Base-by-base conservation (phyloP, 2,329 filamentous ascomycete genomes). In the Pseudogymnoascus sp. region DNA sequence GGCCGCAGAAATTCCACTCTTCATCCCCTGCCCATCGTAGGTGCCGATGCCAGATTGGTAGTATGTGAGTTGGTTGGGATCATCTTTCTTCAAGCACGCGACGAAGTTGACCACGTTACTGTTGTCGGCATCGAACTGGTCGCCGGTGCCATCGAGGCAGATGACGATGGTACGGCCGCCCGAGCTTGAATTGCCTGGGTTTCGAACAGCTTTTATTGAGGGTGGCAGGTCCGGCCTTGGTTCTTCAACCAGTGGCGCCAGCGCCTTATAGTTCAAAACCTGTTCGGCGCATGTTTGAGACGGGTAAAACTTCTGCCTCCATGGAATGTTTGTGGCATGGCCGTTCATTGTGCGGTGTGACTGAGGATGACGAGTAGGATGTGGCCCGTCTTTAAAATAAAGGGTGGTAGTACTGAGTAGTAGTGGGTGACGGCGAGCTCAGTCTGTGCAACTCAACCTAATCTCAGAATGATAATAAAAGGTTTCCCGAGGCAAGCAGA, bases 21-120 rank as follows among this genome's bases (percentile, higher is more conserved):
- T 72, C 19, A 78, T 64, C 0, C 77, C 77, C 33, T 73, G 71
- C 11, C 72, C 73, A 65, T 74, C 74, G 63, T 79, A 79, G 9
- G 78, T 80, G 10, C 78, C 78, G 61, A 79, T 79, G 13, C 78
- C 78, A n/a, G 74, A 72, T 67, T 79, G 77, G 62, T 79, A 79
- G 69, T 78, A 78, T 0, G 71, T 74, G 38, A 77, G 64, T 64
- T 78, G 76, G 60, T 66, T 64, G 4, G 74, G 74, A 59, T 74
- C 68, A 64, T 77, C 73, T 66, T 79, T 79, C 69, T 78, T 78
- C 44, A 79, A 68, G 64, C 76, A 78, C 21, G 73, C 73, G 19
- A 78, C 75, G 21, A 79, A 74, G 60, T 78, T 74, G 15, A 78
- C 76, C 8, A 79, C 76, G 67, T 78, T 78, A 70, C 75, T 77